A percentile compares a stretch with the other conserved stretches of the same genome.
Conservation (phyloP, 257 asterid species). For the Primulina tabacum region DNA sequence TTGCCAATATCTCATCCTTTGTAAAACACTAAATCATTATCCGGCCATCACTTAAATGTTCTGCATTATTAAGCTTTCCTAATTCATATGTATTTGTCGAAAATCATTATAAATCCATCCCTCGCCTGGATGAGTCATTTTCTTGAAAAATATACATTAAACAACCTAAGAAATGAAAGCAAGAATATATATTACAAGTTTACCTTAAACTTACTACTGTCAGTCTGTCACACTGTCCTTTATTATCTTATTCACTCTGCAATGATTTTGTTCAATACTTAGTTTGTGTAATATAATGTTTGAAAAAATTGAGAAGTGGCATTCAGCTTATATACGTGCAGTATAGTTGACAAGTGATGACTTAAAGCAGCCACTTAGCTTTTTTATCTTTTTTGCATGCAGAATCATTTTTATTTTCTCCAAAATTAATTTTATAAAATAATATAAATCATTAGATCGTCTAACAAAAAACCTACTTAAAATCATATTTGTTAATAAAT, state of each 20-base stretch:
- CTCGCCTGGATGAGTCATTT: too few relatives aligned
- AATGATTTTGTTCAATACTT: neutral
- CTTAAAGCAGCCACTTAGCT: constrained; percentile 12
- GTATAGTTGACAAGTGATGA: constrained; percentile 4
- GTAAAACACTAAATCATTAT: neutral
- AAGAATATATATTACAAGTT: neutral
- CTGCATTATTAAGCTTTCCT: neutral
- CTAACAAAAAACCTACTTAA: too few relatives aligned
- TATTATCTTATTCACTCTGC: too few relatives aligned
- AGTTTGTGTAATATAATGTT: neutral
- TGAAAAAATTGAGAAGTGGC: neutral
- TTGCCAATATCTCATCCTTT: neutral
- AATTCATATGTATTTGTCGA: too few relatives aligned
- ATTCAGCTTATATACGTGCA: constrained; percentile 21
- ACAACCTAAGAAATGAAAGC: neutral
- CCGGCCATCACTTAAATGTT: neutral
- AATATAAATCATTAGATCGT: too few relatives aligned
- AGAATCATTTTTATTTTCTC: neutral
- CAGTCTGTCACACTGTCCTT: neutral
- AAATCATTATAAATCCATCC: too few relatives aligned
- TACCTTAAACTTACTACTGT: constrained; percentile 14
- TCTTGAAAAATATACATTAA: too few relatives aligned
- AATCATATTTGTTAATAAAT: too few relatives aligned
- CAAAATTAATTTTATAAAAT: neutral
- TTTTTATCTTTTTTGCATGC: constrained; percentile 17